Evolutionary conservation across 495 filamentous ascomycete genomes (phyloP).

Genomic region (Chaetomium tenue): DNA sequence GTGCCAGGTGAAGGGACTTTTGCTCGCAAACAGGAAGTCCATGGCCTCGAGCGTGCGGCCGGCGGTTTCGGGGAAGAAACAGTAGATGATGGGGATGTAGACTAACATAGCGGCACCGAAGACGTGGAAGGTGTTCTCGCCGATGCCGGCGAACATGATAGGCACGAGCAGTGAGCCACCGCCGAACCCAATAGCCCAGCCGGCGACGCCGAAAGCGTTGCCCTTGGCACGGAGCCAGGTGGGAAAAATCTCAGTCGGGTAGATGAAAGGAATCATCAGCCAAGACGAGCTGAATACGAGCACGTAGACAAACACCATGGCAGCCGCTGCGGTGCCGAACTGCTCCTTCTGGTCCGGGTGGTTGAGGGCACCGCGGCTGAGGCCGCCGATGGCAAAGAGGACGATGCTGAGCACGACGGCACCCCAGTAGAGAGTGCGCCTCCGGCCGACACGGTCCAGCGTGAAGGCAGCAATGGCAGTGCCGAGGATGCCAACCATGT

Average conservation of each 20-base stretch:
- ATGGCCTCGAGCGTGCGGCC: background rate
- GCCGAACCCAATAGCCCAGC: background rate
- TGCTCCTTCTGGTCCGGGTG: background rate
- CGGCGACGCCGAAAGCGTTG: constrained; percentile 1
- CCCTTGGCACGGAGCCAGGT: background rate
- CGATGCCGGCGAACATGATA: constrained; percentile 2
- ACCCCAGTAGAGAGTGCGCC: background rate
- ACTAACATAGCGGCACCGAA: background rate
- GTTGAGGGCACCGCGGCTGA: background rate
- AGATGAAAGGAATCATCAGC: background rate
- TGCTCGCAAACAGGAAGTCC: background rate
- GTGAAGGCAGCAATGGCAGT: background rate
- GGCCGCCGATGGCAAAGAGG: background rate
- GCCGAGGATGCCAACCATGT: background rate
- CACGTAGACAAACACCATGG: background rate
- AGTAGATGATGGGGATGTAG: background rate
- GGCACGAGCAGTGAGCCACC: background rate
- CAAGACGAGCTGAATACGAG: constrained; percentile 1
- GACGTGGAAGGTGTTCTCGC: constrained; percentile 2
- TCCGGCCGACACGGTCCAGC: constrained; percentile 4
- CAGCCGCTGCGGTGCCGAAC: background rate
- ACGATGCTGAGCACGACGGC: background rate
- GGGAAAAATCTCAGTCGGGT: constrained; percentile 10
- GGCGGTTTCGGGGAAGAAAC: constrained; percentile 3
- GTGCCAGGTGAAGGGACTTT: constrained; percentile 3